Evolutionary conservation across 371 early-diverging fungal species (phyloP), one percentile per base, ranked within the genome.

Genomic region (Dentiscutata heterogama): DNA sequence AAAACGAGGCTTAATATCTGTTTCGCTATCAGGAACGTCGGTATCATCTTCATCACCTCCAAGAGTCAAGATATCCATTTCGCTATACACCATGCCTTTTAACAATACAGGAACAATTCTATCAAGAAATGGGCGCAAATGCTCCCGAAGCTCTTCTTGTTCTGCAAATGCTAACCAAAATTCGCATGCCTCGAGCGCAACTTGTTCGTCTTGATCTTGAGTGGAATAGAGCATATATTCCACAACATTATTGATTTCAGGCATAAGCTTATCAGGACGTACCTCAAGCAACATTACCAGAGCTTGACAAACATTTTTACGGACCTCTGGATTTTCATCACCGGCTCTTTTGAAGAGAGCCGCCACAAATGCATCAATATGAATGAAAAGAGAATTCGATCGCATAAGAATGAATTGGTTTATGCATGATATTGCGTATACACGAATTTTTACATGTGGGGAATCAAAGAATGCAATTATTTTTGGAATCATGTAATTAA

Each of bases 81-180:
- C 98, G 54, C 94, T 93, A 88, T 98, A 99, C 3, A 97, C 94
- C 98, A 98, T 99, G 53, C 97, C 92, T 82, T 94, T 93, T 68
- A 99, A 90, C 76, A 99, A 90, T 16, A 96, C 94, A 42, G 98
- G 97, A n/a, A 99, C 91, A 25, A 99, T 90, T 80, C 91, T 89
- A 61, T 91, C 90, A 56, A 98, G 87, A 85, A 91, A 93, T 7
- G 96, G 96, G 77, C 90, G 93, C 71, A 99, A 87, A 63, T 94
- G 90, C 71, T 94, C 94, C 56, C 90, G 89, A 78, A 96, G 83
- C 25, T 91, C 92, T 58, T 95, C 95, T 82, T 95, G 96, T 86
- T 99, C 99, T 58, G 96, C 96, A 89, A 98, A 95, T 51, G 95
- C 94, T 42, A 98, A 87, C 98, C 98, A 99, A 87, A 99, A 98